Conservation (phyloP, 768 basidiomycete species). For the Hydnomerulius pinastri region DNA sequence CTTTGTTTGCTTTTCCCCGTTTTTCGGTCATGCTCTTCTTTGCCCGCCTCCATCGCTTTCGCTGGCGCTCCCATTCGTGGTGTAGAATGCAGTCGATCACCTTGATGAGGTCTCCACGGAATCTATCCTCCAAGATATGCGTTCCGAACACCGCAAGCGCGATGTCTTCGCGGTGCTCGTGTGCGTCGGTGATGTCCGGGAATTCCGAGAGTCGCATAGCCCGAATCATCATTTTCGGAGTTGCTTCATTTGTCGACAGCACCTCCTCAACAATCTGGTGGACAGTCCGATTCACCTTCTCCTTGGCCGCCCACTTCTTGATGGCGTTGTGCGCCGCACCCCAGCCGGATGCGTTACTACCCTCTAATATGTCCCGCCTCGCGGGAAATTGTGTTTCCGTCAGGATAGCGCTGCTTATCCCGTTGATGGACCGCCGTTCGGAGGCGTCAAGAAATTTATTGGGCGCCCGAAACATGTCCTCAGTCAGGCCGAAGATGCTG, state of each 20-base stretch:
- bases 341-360: neutral
- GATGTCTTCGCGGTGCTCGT: neutral
- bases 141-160: neutral
- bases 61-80: slow-evolving; percentile 4
- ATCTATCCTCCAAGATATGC: neutral
- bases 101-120: neutral
- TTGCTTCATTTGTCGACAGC: neutral
- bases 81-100: neutral
- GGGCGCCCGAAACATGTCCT: neutral
- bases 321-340: neutral
- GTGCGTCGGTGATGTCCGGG: neutral
- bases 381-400: neutral
- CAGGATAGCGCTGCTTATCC: neutral
- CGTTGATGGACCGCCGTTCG: neutral
- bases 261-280: neutral
- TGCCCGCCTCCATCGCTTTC: neutral
- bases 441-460: neutral
- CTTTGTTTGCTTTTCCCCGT: neutral
- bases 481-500: neutral
- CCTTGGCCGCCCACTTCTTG: neutral
- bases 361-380: neutral
- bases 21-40: neutral
- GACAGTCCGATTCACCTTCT: neutral
- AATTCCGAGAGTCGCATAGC: neutral
- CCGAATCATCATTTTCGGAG: neutral